These are phyloP conservation scores for Trypanosoma melophagium DNA, from an alignment of 208 protist species.

Conservation along the genomic window DNA sequence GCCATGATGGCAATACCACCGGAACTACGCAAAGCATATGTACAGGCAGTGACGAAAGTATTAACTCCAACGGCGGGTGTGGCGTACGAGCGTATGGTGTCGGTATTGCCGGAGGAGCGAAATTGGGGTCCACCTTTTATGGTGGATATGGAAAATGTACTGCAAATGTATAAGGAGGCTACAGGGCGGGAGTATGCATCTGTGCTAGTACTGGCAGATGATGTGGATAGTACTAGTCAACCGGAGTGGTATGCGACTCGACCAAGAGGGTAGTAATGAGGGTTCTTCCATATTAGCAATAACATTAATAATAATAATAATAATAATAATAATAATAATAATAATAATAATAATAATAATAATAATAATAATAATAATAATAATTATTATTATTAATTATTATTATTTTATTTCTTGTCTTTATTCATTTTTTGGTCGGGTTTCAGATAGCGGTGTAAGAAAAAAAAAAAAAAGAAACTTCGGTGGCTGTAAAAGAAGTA, in stretches of 20 bases:
- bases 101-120: conserved; percentile 24
- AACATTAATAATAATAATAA: neutral
- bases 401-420: neutral
- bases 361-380: neutral
- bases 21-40: conserved; percentile 36
- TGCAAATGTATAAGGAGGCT: conserved; percentile 33
- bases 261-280: neutral
- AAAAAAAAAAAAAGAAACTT: too few species aligned
- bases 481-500: too few species aligned
- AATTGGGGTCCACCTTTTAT: conserved; percentile 56
- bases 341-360: too few species aligned
- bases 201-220: neutral
- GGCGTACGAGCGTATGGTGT: conserved; percentile 47
- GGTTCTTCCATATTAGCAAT: neutral
- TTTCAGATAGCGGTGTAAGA: neutral
- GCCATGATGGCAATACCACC: conserved; percentile 63
- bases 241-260: conserved; percentile 22
- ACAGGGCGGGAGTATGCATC: conserved; percentile 24
- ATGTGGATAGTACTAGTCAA: neutral
- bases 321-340: neutral
- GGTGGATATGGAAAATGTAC: conserved; percentile 36
- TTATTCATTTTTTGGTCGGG: neutral
- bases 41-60: conserved; percentile 27
- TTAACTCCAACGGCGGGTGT: conserved; percentile 23
- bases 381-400: neutral